These are phyloP conservation scores for Chlorella ohadii DNA, from an alignment of 139 green algal genomes.

Conservation along the genomic window DNA sequence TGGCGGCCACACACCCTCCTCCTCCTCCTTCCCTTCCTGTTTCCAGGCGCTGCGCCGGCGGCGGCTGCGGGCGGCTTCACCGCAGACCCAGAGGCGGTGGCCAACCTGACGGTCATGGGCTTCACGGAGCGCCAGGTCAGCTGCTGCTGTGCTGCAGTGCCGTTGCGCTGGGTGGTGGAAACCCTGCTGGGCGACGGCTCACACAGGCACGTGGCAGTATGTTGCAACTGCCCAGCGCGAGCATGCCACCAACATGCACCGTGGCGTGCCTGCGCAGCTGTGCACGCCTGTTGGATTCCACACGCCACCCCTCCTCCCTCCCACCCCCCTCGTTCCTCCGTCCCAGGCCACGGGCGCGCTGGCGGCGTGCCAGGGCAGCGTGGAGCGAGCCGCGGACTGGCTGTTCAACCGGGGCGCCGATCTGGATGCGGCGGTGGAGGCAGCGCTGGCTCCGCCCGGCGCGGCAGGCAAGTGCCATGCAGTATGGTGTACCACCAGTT, in stretches of 20 bases:
- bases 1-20: too few species aligned
- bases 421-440: conserved; percentile 73
- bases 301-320: background rate
- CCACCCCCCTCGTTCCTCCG: background rate
- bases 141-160: too few species aligned
- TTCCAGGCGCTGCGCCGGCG: background rate
- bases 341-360: conserved; percentile 71
- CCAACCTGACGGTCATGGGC: conserved; percentile 84
- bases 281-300: too few species aligned
- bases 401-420: conserved; percentile 92
- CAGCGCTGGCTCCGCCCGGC: conserved; percentile 7
- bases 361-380: conserved; percentile 64
- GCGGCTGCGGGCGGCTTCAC: background rate
- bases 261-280: background rate
- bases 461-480: background rate
- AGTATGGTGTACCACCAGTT: too few species aligned
- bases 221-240: too few species aligned
- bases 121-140: conserved; percentile 64
- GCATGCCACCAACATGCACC: too few species aligned
- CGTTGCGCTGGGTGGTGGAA: too few species aligned
- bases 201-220: too few species aligned
- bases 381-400: conserved; percentile 95
- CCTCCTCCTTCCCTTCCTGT: too few species aligned
- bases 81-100: conserved; percentile 60
- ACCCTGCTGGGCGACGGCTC: too few species aligned